These are phyloP conservation scores for Kodamaea kakaduensis DNA, from an alignment of 805 yeast species.

Conservation along the genomic window DNA sequence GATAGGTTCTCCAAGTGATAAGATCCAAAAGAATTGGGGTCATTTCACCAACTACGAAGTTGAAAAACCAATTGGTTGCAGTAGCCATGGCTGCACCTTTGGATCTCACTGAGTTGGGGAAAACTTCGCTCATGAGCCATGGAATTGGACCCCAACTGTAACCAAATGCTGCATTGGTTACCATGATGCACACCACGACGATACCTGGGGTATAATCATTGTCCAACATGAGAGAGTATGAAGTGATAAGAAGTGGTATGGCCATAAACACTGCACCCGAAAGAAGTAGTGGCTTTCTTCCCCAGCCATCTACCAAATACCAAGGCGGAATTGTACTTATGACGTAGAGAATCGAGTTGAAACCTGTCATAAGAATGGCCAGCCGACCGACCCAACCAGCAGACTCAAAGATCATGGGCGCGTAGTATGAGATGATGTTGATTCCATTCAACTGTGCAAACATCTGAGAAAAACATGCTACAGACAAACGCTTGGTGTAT, in stretches of 20 bases:
- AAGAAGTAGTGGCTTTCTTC: slow-evolving; percentile 77
- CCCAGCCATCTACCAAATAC: slow-evolving; percentile 89
- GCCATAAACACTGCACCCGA: slow-evolving; percentile 83
- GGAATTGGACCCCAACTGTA: slow-evolving; percentile 94
- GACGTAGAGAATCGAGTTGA: slow-evolving; percentile 41
- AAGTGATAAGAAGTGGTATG: slow-evolving; percentile 57
- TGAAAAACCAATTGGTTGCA: slow-evolving; percentile 90
- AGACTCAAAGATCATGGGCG: slow-evolving; percentile 89
- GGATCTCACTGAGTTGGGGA: slow-evolving; percentile 80
- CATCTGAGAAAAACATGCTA: slow-evolving; percentile 87
- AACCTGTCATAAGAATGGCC: slow-evolving; percentile 89
- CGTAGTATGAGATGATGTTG: slow-evolving; percentile 88
- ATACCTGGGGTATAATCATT: slow-evolving; percentile 53
- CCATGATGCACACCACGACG: slow-evolving; percentile 72
- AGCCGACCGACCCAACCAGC: slow-evolving; percentile 92
- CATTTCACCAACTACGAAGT: slow-evolving; percentile 87
- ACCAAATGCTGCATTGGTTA: slow-evolving; percentile 83
- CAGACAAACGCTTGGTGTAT: slow-evolving; percentile 72
- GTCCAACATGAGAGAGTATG: slow-evolving; percentile 45
- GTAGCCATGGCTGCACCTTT: slow-evolving; percentile 89
- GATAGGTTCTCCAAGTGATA: slow-evolving; percentile 75
- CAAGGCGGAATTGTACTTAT: slow-evolving; percentile 81
- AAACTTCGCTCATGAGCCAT: slow-evolving; percentile 84
- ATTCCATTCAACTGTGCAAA: slow-evolving; percentile 94
- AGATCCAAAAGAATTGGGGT: slow-evolving; percentile 79